Base-by-base conservation (phyloP, 345 rosid genomes). In the Arabis hirsuta region DNA sequence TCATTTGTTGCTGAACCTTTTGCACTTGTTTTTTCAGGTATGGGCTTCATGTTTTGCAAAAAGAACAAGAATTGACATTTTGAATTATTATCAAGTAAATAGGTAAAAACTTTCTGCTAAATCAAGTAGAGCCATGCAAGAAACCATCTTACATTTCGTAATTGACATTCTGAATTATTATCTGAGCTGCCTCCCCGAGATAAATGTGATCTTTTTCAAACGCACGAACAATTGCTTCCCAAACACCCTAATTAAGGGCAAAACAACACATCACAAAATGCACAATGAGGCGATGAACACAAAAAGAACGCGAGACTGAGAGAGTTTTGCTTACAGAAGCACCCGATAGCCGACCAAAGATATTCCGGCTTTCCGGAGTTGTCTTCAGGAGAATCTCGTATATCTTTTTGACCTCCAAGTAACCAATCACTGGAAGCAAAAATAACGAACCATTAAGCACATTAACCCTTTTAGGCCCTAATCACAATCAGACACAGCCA, bases 11-110 rank as follows among this genome's bases (percentile, higher is more conserved):
- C 82, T 91, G 96, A 72, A 90, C 81, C 82, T 91, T 95, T 71
- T 95, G 99, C 70, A 95, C 96, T 81, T 91, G 96, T 72, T 95
- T 91, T 74, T 80, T 95, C 91, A 87, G 96, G 80, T 90, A 88
- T 2, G 97, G 96, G 62, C 97, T 95, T 69, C 80, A 75, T 44
- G 71, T 72, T 50, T 45, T 48, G 8, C 22, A 57, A 68, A 20
- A 42, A 73, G 55, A 63, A 65, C 16, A 16, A 73, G 53, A 24
- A 26, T 22, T 22, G 24, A 22, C 24, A 22, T 22, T 22, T 22
- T 22, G 24, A 22, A 22, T 50, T 29, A 63, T 73, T 63, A 50
- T 34, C 55, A 58, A 50, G 41, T 43, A 11, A 16, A 5, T 12
- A 11, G 16, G 60, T 64, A 60, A 48, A 24, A 9, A 19, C 26